Evolutionary conservation across 495 filamentous ascomycete genomes (phyloP), one percentile per base, ranked within the genome.

Genomic region (Aspergillus baeticus): DNA sequence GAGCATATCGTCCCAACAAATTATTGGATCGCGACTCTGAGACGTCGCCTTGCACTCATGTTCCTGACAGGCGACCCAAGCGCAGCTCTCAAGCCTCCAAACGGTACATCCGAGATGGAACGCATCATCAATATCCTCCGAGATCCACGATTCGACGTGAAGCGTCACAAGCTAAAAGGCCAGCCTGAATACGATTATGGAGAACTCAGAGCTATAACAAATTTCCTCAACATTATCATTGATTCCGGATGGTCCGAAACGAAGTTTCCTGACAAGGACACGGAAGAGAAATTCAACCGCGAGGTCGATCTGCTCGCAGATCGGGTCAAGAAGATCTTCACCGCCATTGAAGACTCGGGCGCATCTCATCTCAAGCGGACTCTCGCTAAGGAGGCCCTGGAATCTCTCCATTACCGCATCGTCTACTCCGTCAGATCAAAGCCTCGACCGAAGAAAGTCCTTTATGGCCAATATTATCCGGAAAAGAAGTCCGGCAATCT

Each of bases 201-300:
- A 10, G 72, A 81, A 38, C 79, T 98, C 3, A 71, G 76, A 0
- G 83, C 89, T 1, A 74, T 85, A 14, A 74, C 86, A 2, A 72
- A 76, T 13, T 78, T 95, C 48, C 77, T 97, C 6, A 84, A 91
- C 63, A 81, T 91, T 18, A 86, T 81, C 22, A 77, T 96, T 23
- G 90, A 89, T 62, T 81, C 84, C 35, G 87, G 85, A 18, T 77
- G 67, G 54, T 58, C 55, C 14, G 68, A 65, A 35, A 37, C 68
- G 14, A 54, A 51, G 4, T 70, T 77, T 22, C 34, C 51, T 10
- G 59, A 66, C 35, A 68, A 57, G 18, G 66, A 73, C 23, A 62
- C 72, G 1, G 77, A 81, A 21, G 69, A 57, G 10, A 72, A 78
- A 44, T 94, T 90, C 72, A 86, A 96, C 62, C 63, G 67, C 5